Evolutionary conservation across 2,329 filamentous ascomycete species (phyloP).

Genomic region (Bipolaris gigantea): DNA sequence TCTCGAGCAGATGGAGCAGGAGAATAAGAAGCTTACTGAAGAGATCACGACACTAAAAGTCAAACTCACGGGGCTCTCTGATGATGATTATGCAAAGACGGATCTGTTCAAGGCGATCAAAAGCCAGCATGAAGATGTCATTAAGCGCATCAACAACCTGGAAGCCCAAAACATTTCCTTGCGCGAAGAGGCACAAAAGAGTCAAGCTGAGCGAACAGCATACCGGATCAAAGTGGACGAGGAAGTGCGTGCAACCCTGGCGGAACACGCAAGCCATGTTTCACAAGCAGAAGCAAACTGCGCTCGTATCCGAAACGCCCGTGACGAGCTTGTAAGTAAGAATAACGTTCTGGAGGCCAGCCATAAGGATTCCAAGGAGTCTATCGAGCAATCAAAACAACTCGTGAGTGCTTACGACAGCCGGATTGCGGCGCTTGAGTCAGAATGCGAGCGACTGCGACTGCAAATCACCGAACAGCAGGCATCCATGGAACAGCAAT

Average conservation of each 20-base stretch:
- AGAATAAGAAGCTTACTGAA: slow-evolving; percentile 74
- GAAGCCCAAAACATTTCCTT: slow-evolving; percentile 86
- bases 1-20: slow-evolving; percentile 73
- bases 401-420: slow-evolving; percentile 77
- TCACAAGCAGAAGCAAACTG: slow-evolving; percentile 81
- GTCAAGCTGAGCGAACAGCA: slow-evolving; percentile 80
- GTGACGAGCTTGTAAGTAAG: slow-evolving; percentile 86
- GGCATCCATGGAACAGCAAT: slow-evolving; percentile 22
- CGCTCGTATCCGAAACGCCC: slow-evolving; percentile 76
- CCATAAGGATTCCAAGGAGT: slow-evolving; percentile 73
- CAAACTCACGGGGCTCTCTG: slow-evolving; percentile 71
- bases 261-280: slow-evolving; percentile 80
- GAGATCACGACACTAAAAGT: slow-evolving; percentile 75
- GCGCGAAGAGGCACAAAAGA: slow-evolving; percentile 79
- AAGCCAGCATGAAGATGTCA: slow-evolving; percentile 86
- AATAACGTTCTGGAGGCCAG: slow-evolving; percentile 75
- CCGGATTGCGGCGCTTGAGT: slow-evolving; percentile 79
- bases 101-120: slow-evolving; percentile 93
- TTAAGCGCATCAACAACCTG: slow-evolving; percentile 87
- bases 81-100: slow-evolving; percentile 91
- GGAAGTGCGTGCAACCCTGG: slow-evolving; percentile 71
- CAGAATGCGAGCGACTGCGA: slow-evolving; percentile 73
- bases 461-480: slow-evolving; percentile 55
- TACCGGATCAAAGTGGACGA: slow-evolving; percentile 81
- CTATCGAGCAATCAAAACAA: slow-evolving; percentile 75